Percentiles rank a stretch among this genome's conserved stretches.
Evolutionary conservation across 2,329 filamentous ascomycete species (phyloP).

Genomic region (Pyrenochaeta sp.): DNA sequence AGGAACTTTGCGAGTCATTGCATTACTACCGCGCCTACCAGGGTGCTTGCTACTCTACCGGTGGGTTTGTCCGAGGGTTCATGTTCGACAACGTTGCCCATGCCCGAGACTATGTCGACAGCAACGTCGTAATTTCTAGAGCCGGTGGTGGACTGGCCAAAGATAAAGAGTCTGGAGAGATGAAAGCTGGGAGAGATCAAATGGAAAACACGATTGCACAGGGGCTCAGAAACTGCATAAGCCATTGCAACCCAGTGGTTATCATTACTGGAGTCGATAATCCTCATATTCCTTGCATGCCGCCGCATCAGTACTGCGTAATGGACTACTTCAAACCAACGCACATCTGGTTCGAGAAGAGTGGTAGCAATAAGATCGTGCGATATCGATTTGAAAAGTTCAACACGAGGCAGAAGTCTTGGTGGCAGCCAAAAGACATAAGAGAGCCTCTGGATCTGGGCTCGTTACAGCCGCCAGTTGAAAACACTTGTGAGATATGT

Average conservation of each 20-base stretch:
- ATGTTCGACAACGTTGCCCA: conserved; percentile 66
- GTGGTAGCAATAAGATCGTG: conserved; percentile 56
- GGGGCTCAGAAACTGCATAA: conserved; percentile 58
- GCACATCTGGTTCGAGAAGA: conserved; percentile 72
- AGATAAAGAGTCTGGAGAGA: conserved; percentile 56
- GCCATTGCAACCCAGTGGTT: conserved; percentile 61
- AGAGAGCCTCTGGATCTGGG: conserved; percentile 40
- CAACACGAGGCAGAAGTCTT: conserved; percentile 60
- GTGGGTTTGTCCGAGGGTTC: conserved; percentile 63
- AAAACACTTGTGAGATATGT: conserved; percentile 51
- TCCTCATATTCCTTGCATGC: conserved; percentile 55
- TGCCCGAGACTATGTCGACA: conserved; percentile 65
- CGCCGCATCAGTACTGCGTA: conserved; percentile 69
- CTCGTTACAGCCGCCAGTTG: conserved; percentile 37
- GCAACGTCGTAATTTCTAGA: conserved; percentile 70
- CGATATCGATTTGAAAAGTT: conserved; percentile 74
- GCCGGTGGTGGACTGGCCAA: conserved; percentile 64
- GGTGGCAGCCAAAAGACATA: conserved; percentile 62
- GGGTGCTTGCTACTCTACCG: conserved; percentile 63
- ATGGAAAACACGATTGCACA: conserved; percentile 47
- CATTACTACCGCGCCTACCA: conserved; percentile 70
- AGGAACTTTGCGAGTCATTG: conserved; percentile 70
- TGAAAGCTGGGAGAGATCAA: conserved; percentile 60
- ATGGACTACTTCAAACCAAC: conserved; percentile 75
- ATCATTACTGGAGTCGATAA: conserved; percentile 62